These are phyloP conservation scores for Westerdykella ornata DNA, from an alignment of 2,329 filamentous ascomycete genomes.

Conservation along the genomic window DNA sequence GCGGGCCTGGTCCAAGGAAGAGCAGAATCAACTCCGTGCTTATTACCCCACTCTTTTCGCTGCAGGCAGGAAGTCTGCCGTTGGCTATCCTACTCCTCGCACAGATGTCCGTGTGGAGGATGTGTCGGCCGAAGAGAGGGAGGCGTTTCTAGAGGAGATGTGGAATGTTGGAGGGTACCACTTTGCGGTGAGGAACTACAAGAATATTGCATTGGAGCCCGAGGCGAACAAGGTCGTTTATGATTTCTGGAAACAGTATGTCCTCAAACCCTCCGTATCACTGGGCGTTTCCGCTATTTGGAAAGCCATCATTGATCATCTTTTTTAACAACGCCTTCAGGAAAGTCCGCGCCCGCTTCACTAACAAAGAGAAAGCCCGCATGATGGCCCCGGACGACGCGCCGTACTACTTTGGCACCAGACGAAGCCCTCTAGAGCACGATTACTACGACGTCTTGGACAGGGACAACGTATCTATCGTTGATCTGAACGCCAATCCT, in stretches of 20 bases:
- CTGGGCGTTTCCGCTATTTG: too few relatives aligned
- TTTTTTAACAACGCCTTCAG: slow-evolving; percentile 11
- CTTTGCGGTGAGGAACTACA: slow-evolving; percentile 31
- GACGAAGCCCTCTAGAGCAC: slow-evolving; percentile 34
- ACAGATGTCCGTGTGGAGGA: slow-evolving; percentile 9
- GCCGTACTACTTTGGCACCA: slow-evolving; percentile 40
- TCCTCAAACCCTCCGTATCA: slow-evolving; percentile 25
- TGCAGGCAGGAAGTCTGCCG: slow-evolving; percentile 6
- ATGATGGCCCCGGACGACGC: slow-evolving; percentile 37
- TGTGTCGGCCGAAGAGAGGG: slow-evolving; percentile 13
- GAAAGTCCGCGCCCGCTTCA: slow-evolving; percentile 34
- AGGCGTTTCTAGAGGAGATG: slow-evolving; percentile 8
- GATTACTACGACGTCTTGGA: slow-evolving; percentile 39
- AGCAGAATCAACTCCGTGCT: slow-evolving; percentile 21
- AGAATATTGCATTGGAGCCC: slow-evolving; percentile 28
- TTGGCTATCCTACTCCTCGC: slow-evolving; percentile 16
- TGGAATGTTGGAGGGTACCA: slow-evolving; percentile 38
- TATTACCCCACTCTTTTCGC: slow-evolving; percentile 17
- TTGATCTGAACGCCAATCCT: slow-evolving; percentile 34
- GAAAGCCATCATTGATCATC: background rate
- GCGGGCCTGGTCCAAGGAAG: slow-evolving; percentile 12
- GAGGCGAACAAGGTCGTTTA: slow-evolving; percentile 39
- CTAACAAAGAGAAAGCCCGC: slow-evolving; percentile 35
- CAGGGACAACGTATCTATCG: slow-evolving; percentile 44
- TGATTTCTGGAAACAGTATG: slow-evolving; percentile 47